Evolutionary conservation across 2,329 filamentous ascomycete species (phyloP), one percentile per base, ranked within the genome.

Genomic region (Pseudogymnoascus sp.): DNA sequence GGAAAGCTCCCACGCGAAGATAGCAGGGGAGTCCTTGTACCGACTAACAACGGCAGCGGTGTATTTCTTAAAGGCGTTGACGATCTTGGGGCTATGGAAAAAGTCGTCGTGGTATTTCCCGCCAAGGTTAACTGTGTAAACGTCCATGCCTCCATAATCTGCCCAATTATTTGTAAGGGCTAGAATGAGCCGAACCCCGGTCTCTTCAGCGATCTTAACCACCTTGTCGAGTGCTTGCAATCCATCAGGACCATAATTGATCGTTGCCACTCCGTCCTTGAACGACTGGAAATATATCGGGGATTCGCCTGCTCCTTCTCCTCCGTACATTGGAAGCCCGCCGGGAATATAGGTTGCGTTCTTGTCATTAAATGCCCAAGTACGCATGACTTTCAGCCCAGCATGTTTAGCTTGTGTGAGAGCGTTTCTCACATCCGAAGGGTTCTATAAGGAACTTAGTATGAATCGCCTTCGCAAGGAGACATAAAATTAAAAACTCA

Each of bases 101-200:
- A 82, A 82, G 76, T 80, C 42, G 19, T 60, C 50, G 28, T 57
- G 50, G 26, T 57, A 57, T 57, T 57, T 57, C 60, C 79, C 79
- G 0, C 81, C 81, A 0, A 82, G 76, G 64, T 84, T 83, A n/a
- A 80, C 76, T 0, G 82, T 84, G 65, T 83, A 85, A 0, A 83
- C 78, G 35, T 83, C 82, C 80, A 83, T 83, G n/a, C 82, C 82
- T 17, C 82, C 82, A 61, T 84, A 84, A 63, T 84, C 81, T 5
- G 81, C 81, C 82, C 82, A 85, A 62, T 83, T 83, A 73, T 84
- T 85, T 0, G 81, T 83, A 64, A 85, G 69, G 0, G 81, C 76
- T 11, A 85, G 73, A 33, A 85, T 74, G 2, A 85, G 75, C 74
- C 84, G 84, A 65, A 82, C 78, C 57, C 77, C 78, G 0, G 75